phyloP scores from a whole-genome alignment of 306 rosid genomes.

The Cyclanthera cordifolia region DNA sequence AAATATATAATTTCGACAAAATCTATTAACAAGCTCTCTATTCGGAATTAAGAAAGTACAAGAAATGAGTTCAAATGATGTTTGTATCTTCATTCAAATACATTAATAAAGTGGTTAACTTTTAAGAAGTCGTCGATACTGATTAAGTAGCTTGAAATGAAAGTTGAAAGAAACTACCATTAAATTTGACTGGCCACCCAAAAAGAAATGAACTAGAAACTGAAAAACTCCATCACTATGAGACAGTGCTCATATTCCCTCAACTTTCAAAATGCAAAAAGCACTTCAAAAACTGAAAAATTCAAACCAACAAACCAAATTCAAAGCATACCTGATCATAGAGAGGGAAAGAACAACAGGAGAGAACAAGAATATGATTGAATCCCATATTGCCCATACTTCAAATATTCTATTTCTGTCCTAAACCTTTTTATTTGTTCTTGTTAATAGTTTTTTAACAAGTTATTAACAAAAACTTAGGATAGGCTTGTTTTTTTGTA shows the following conservation, averaged over 20 bases:
- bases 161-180: not conserved
- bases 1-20: not conserved
- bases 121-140: not conserved
- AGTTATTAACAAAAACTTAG: not conserved
- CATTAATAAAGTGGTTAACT: not conserved
- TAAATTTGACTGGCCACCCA: not conserved
- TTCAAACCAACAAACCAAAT: not conserved
- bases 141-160: not conserved
- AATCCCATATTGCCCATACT: not conserved
- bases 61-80: not conserved
- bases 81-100: not conserved
- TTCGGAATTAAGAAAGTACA: not conserved
- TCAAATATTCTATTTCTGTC: not conserved
- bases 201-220: not conserved
- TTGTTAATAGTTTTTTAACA: not conserved
- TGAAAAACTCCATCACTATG: not conserved
- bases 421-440: not conserved
- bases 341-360: not conserved
- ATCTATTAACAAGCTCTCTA: not conserved
- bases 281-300: not conserved
- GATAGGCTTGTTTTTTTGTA: not conserved
- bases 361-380: not conserved
- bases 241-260: not conserved
- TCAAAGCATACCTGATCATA: not conserved
- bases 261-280: not conserved